Evolutionary conservation across 768 basidiomycete genomes (phyloP), one percentile per base, ranked within the genome.

Genomic region (Lactifluus subvellereus): DNA sequence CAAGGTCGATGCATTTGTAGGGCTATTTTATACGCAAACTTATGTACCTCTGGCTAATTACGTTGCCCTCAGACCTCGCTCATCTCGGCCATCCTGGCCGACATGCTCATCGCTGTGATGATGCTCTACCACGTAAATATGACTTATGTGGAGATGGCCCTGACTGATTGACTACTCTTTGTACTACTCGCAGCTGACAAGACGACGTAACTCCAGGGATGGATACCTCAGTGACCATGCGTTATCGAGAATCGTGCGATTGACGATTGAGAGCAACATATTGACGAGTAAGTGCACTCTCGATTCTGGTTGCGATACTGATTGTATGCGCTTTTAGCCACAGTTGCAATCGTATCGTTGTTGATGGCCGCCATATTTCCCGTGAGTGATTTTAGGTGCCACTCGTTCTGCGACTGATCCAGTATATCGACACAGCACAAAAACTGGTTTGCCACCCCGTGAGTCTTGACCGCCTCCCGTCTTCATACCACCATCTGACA

Each of bases 371-470:
- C 22, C 47, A 6, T 55, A 22, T 49, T 50, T 11, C 35, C 60
- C 6, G 60, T 61, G 37, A 1, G 60, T 61, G 8, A 40, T 38
- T 18, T 43, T 7, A 16, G 11, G 38, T 14, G 8, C 20, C 50
- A n/a, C 6, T 3, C 18, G 1, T 40, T 35, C 18, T 20, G 20
- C 6, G 14, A 40, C 47, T 49, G 45, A 55, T 32, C 27, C 16
- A 0, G 3, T n/a, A 18, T 7, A 40, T 49, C 22, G 14, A 6
- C 22, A 18, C 22, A 62, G 61, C 13, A 53, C 32, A 45, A 62
- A 42, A 30, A 37, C 42, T 62, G 51, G 50, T 62, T 45, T 35
- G 52, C 56, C 16, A 57, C 49, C 50, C 49, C 61, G 55, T 62
- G 47, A 6, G 55, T 47, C 47, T 18, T n/a, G 37, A 20, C 18